phyloP scores from a whole-genome alignment of 371 early-diverging fungal genomes.

The Choanephora cucurbitarum region DNA sequence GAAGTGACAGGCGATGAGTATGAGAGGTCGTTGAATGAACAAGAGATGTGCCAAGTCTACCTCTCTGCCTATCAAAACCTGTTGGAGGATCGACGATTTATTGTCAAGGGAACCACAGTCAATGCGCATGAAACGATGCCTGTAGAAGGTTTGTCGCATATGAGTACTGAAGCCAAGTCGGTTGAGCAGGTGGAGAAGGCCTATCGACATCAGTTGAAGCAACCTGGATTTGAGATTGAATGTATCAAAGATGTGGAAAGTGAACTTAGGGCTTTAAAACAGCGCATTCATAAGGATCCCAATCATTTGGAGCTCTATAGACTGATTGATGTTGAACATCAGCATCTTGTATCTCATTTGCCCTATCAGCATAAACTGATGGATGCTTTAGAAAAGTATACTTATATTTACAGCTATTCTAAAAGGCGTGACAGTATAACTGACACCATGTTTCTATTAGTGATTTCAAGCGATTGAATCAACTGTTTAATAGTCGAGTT shows the following conservation, averaged over 20 bases:
- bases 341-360: not conserved
- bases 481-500: constrained; percentile 47
- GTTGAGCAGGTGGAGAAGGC: constrained; percentile 3
- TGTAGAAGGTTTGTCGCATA: not conserved
- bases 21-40: constrained; percentile 36
- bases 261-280: not conserved
- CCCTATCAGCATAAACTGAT: constrained; percentile 28
- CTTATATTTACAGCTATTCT: too few species aligned
- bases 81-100: constrained; percentile 29
- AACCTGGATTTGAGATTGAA: constrained; percentile 8
- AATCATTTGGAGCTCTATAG: not conserved
- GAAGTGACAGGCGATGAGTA: constrained; percentile 46
- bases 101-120: constrained; percentile 19
- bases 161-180: constrained; percentile 1
- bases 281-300: not conserved
- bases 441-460: constrained; percentile 12
- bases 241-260: constrained; percentile 14
- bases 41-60: constrained; percentile 39
- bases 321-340: constrained; percentile 3
- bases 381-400: constrained; percentile 39
- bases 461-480: constrained; percentile 37
- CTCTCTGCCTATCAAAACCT: constrained; percentile 29
- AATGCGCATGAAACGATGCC: not conserved
- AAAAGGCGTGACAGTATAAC: too few species aligned
- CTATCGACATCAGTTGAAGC: constrained; percentile 7